Conservation (phyloP, 495 filamentous ascomycete species). For the Trichoderma erinaceum region DNA sequence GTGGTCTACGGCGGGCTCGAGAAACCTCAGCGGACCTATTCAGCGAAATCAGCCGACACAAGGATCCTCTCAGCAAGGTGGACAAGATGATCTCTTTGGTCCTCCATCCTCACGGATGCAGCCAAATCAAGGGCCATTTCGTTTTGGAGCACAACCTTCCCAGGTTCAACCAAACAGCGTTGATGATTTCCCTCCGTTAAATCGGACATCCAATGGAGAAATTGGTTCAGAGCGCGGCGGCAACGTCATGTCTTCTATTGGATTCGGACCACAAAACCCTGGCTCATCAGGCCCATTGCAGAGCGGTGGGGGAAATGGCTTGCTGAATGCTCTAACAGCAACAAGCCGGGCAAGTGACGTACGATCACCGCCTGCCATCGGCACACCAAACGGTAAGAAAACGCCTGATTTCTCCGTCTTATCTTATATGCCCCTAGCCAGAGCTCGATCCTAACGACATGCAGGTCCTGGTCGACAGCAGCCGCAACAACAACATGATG, state of each 20-base stretch:
- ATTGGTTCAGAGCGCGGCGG: slow-evolving; percentile 60
- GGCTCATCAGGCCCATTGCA: slow-evolving; percentile 28
- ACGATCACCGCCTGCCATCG: slow-evolving; percentile 31
- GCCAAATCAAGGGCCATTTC: slow-evolving; percentile 54
- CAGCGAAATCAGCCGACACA: slow-evolving; percentile 61
- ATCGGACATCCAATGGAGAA: slow-evolving; percentile 64
- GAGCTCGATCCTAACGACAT: not conserved
- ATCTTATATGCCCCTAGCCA: not conserved
- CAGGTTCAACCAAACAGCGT: slow-evolving; percentile 64
- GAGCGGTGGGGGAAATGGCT: slow-evolving; percentile 39
- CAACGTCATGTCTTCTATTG: slow-evolving; percentile 58
- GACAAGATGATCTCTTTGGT: slow-evolving; percentile 54
- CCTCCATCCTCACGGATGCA: slow-evolving; percentile 48
- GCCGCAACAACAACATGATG: not conserved
- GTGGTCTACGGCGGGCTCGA: slow-evolving; percentile 52
- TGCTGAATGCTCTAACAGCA: slow-evolving; percentile 54
- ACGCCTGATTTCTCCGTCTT: not conserved
- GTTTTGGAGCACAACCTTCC: slow-evolving; percentile 48
- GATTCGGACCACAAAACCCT: slow-evolving; percentile 48
- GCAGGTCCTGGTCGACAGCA: not conserved
- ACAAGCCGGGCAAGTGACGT: slow-evolving; percentile 37
- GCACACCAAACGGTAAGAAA: slow-evolving; percentile 22
- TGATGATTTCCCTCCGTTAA: slow-evolving; percentile 81
- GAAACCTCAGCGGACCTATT: slow-evolving; percentile 47
- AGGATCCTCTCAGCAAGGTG: slow-evolving; percentile 43